A percentile compares a stretch with the other conserved stretches of the same genome.
Evolutionary conservation across 2,329 filamentous ascomycete species (phyloP).

Genomic region (Xylariaceae sp.): DNA sequence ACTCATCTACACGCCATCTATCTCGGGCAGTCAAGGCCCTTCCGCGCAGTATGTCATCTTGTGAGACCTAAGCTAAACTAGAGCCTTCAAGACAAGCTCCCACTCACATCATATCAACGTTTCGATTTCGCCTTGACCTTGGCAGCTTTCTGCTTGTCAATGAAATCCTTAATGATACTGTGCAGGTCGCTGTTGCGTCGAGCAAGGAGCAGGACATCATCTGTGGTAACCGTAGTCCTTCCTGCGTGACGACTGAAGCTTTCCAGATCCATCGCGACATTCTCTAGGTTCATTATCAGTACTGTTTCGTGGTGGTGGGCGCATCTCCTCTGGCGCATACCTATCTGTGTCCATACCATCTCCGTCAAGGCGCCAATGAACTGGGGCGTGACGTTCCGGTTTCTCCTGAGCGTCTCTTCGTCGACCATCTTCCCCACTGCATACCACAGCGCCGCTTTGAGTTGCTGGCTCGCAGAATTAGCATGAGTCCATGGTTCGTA

Average conservation of each 20-base stretch:
- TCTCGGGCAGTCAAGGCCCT: no score
- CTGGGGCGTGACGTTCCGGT: constrained; percentile 84
- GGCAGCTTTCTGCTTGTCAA: constrained; percentile 56
- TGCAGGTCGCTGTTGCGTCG: constrained; percentile 83
- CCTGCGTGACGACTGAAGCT: constrained; percentile 69
- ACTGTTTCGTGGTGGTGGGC: no score
- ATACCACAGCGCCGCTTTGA: constrained; percentile 83
- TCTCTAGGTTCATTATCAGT: constrained; percentile 35
- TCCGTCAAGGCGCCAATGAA: constrained; percentile 79
- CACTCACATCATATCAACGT: neutral
- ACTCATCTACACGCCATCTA: no score
- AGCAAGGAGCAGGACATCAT: constrained; percentile 84
- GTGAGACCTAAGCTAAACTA: no score
- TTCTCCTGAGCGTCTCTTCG: constrained; percentile 67
- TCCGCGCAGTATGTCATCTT: no score
- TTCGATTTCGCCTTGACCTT: constrained; percentile 32
- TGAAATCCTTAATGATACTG: constrained; percentile 64
- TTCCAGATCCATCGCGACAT: constrained; percentile 53
- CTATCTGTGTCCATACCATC: constrained; percentile 70
- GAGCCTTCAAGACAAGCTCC: no score
- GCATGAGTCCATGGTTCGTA: neutral
- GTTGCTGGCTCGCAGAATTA: constrained; percentile 47
- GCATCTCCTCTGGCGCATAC: constrained; percentile 38
- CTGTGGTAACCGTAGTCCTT: constrained; percentile 71
- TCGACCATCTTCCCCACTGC: constrained; percentile 85